Evolutionary conservation across 2,329 filamentous ascomycete genomes (phyloP).

Genomic region (Coniochaeta sp.): DNA sequence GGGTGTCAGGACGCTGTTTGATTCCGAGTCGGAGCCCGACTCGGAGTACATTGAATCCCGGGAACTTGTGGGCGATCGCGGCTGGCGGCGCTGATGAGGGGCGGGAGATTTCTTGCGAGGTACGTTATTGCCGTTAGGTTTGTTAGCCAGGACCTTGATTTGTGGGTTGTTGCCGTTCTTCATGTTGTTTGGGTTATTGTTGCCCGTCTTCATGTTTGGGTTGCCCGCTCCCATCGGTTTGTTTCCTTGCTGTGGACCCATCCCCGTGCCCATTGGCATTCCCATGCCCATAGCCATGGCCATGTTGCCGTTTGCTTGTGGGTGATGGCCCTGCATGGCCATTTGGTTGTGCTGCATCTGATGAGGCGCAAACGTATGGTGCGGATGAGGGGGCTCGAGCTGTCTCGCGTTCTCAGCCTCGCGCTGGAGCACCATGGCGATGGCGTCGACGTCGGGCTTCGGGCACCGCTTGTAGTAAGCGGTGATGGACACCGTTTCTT

Average conservation of each 20-base stretch:
- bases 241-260: not conserved
- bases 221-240: not conserved
- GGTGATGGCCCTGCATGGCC: not conserved
- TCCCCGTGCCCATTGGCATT: not conserved
- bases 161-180: not conserved
- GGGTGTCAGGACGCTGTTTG: not conserved
- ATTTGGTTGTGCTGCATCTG: conserved; percentile 3
- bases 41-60: not conserved
- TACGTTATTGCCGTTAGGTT: not conserved
- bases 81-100: no score
- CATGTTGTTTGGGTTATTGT: not conserved
- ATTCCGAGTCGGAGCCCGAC: not conserved
- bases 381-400: conserved; percentile 3
- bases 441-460: conserved; percentile 19
- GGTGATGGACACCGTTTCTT: conserved; percentile 32
- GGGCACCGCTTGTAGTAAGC: conserved; percentile 38
- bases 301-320: not conserved
- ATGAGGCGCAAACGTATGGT: conserved; percentile 3
- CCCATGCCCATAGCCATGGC: not conserved
- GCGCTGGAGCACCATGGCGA: conserved; percentile 16
- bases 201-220: not conserved
- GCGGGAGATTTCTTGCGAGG: not conserved
- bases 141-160: not conserved
- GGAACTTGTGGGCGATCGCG: not conserved
- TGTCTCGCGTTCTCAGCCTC: conserved; percentile 5